A percentile compares a stretch with the other conserved stretches of the same genome.
Evolutionary conservation across 768 basidiomycete species (phyloP).

Genomic region (Mycena kentingensis): DNA sequence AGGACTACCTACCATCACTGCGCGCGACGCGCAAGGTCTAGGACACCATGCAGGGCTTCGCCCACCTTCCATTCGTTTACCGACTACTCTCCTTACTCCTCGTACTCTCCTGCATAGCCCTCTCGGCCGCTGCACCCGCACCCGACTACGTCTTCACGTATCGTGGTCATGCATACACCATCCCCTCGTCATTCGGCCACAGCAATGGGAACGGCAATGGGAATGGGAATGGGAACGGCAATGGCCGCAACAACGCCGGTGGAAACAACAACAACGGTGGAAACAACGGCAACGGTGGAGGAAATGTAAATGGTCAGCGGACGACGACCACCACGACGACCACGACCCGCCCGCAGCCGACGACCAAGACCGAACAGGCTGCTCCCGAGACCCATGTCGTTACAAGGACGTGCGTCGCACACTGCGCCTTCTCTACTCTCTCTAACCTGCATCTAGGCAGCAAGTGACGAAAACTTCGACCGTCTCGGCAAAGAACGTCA

Average conservation of each 20-base stretch:
- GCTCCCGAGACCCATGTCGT: not conserved
- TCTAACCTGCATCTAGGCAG: not conserved
- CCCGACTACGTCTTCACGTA: not conserved
- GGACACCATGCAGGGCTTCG: too few species aligned
- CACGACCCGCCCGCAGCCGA: not conserved
- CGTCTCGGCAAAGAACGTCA: not conserved
- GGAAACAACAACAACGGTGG: too few species aligned
- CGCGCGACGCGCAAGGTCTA: too few species aligned
- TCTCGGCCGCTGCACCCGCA: not conserved
- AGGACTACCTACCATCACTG: too few species aligned
- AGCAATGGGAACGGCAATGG: not conserved
- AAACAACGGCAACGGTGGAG: not conserved
- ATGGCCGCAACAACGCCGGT: not conserved
- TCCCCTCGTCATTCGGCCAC: not conserved
- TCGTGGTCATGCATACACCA: not conserved
- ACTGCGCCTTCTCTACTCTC: not conserved
- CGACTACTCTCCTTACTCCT: not conserved
- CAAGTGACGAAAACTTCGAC: not conserved
- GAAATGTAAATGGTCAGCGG: not conserved
- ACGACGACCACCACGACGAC: not conserved
- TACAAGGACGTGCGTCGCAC: not conserved
- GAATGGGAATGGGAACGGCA: not conserved
- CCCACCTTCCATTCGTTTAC: slow-evolving; percentile 2
- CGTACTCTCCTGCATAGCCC: not conserved
- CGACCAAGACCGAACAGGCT: not conserved